Evolutionary conservation across 768 basidiomycete genomes (phyloP), one percentile per base, ranked within the genome.

Genomic region (Polyporus arcularius): DNA sequence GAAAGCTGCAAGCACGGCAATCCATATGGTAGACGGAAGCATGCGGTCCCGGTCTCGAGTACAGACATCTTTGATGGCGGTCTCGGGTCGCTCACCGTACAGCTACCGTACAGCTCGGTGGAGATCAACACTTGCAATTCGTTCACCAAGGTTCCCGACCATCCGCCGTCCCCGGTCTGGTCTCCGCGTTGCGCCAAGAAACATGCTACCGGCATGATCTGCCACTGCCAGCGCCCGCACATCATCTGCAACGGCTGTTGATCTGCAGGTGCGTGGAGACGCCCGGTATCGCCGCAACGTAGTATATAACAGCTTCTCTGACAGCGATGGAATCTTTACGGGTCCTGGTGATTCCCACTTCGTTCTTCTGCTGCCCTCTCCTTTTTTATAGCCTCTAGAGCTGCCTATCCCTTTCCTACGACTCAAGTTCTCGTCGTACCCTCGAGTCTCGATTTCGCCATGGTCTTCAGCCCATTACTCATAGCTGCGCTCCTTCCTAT

Each of bases 391-490:
- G 50, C 50, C 16, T 51, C 50, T 51, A 16, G 14, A 14, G 31
- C 50, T 14, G 28, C 50, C 50, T 35, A n/a, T 39, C 21, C 50
- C 16, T 51, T 51, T 11, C 6, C 11, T 35, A 35, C 35, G 35
- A 35, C 35, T 11, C 35, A 35, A 35, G 35, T 35, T 35, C 35
- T 7, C 35, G 35, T 35, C 35, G 35, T 35, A 35, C 6, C 35
- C 31, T 18, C 16, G 35, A 35, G 35, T 35, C 35, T 35, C 35
- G 35, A 35, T 6, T 35, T 35, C 53, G 54, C 35, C 61, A 63
- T 63, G 62, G 62, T 59, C 49, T 52, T 52, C 62, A 56, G 52
- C 16, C 53, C 57, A n/a, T 32, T 63, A 57, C 49, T 63, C 47
- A 40, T 59, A 46, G 57, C 62, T 45, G 62, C 62, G 28, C 62